A percentile compares a stretch with the other conserved stretches of the same genome.
These are phyloP conservation scores for Astragalus membranaceus DNA, from an alignment of 306 rosid species.

Conservation along the genomic window DNA sequence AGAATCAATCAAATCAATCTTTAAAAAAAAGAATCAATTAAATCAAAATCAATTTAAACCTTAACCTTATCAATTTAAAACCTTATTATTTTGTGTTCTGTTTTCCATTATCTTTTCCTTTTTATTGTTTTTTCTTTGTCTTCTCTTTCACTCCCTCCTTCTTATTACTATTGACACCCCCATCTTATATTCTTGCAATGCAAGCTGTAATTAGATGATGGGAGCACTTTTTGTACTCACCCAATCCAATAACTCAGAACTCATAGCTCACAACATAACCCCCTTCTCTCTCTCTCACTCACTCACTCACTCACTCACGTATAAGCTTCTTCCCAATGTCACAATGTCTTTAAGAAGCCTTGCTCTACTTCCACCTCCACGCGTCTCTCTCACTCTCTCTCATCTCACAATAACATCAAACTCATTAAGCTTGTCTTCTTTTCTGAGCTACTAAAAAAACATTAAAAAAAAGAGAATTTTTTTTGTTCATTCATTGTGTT, in stretches of 20 bases:
- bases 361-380: conserved; percentile 35
- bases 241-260: not conserved
- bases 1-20: too few species aligned
- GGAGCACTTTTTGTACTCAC: conserved; percentile 37
- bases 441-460: not conserved
- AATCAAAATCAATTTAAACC: too few species aligned
- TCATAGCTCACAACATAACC: too few species aligned
- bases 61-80: too few species aligned
- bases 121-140: not conserved
- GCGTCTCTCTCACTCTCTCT: conserved; percentile 32
- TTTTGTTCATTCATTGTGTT: not conserved
- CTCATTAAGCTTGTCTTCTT: not conserved
- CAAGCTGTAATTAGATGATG: conserved; percentile 62
- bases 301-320: not conserved
- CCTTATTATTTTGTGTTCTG: too few species aligned
- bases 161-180: conserved; percentile 10
- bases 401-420: conserved; percentile 3
- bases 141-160: not conserved
- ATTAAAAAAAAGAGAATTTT: not conserved
- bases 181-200: conserved; percentile 26
- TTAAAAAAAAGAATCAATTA: too few species aligned
- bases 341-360: conserved; percentile 41
- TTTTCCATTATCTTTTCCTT: too few species aligned
- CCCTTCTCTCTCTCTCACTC: not conserved
- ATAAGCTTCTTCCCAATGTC: conserved; percentile 42